A percentile compares a stretch with the other conserved stretches of the same genome.
Evolutionary conservation across 2,329 filamentous ascomycete species (phyloP).

Genomic region (Ophiobolus disseminans): DNA sequence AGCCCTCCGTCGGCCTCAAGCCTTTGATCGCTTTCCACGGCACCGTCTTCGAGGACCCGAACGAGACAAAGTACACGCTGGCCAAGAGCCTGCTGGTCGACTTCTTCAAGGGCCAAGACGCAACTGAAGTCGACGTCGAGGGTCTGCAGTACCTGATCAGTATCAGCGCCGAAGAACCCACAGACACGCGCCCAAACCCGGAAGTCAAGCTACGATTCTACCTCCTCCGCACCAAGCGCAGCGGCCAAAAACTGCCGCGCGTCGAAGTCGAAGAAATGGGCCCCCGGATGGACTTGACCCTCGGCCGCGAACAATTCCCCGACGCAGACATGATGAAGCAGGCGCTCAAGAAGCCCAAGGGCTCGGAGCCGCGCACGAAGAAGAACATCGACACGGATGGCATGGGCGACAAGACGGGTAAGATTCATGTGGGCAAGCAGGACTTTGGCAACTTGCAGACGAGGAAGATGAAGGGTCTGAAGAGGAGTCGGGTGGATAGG

Average conservation of each 20-base stretch:
- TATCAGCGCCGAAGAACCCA: conserved; percentile 71
- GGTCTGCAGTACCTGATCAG: conserved; percentile 90
- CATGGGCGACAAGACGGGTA: conserved; percentile 95
- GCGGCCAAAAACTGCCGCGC: conserved; percentile 83
- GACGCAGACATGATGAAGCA: conserved; percentile 84
- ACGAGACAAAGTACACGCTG: conserved; percentile 79
- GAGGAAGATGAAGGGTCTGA: conserved; percentile 99
- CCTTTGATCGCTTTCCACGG: conserved; percentile 93
- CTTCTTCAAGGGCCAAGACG: conserved; percentile 84
- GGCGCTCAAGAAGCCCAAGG: conserved; percentile 85
- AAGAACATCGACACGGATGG: conserved; percentile 94
- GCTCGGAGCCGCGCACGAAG: conserved; percentile 78
- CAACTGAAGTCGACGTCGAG: conserved; percentile 88
- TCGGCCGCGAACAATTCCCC: conserved; percentile 81
- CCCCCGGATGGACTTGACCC: conserved; percentile 87
- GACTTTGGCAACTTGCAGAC: conserved; percentile 88
- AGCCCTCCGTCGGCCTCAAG: conserved; percentile 76
- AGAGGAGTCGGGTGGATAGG: conserved; percentile 68
- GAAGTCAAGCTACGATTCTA: conserved; percentile 76
- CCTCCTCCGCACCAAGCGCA: conserved; percentile 83
- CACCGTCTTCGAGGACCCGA: conserved; percentile 83
- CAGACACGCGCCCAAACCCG: conserved; percentile 52
- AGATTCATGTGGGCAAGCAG: conserved; percentile 89
- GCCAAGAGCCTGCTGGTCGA: conserved; percentile 88
- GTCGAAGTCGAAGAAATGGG: conserved; percentile 97